phyloP scores from a whole-genome alignment of 306 rosid genomes.

The Sesbania bispinosa region DNA sequence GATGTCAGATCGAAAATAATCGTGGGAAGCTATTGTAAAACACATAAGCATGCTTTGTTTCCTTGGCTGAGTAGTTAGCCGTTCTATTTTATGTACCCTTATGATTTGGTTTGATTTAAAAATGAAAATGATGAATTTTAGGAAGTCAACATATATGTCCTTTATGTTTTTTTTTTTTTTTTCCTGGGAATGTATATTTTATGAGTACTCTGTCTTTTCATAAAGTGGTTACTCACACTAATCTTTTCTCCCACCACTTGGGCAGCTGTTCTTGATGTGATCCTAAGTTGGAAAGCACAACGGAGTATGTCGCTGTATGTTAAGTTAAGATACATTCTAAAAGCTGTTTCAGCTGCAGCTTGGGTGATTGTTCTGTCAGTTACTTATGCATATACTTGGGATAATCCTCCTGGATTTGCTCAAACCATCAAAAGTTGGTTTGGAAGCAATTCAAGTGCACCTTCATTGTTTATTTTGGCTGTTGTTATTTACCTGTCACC shows the following conservation, averaged over 20 bases:
- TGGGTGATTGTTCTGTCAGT: conserved; percentile 94
- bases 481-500: conserved; percentile 91
- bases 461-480: conserved; percentile 92
- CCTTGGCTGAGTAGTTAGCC: not conserved
- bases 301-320: conserved; percentile 84
- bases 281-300: conserved; percentile 86
- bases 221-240: conserved; percentile 11
- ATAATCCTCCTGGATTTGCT: conserved; percentile 93
- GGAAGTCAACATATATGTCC: not conserved
- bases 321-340: conserved; percentile 75
- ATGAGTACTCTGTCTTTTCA: not conserved
- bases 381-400: conserved; percentile 88
- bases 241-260: conserved; percentile 8
- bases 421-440: conserved; percentile 95
- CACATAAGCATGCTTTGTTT: conserved; percentile 1
- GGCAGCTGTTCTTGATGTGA: conserved; percentile 90
- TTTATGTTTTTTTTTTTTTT: not conserved
- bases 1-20: not conserved
- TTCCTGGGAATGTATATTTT: not conserved
- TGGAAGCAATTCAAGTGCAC: conserved; percentile 57
- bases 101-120: not conserved
- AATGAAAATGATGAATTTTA: not conserved
- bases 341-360: conserved; percentile 87
- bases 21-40: not conserved
- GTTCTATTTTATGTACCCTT: not conserved